Evolutionary conservation across 306 rosid genomes (phyloP).

Genomic region (Medicago arabica): DNA sequence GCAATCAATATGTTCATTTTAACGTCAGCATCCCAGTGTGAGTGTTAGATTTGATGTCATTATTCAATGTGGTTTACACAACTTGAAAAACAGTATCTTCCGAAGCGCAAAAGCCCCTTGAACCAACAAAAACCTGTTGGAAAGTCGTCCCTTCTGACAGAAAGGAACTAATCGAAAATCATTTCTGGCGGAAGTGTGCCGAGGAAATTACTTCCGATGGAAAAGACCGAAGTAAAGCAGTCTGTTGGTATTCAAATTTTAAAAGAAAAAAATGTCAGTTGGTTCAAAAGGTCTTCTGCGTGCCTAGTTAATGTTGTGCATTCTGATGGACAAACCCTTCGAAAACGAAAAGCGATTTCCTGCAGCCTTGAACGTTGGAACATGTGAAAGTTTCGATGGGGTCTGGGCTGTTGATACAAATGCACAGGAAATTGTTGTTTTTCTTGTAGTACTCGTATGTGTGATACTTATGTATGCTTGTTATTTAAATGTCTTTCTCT

Average conservation of each 20-base stretch:
- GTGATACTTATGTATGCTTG: neutral
- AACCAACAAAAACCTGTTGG: neutral
- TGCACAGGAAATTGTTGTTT: neutral
- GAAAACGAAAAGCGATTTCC: neutral
- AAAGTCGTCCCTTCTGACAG: neutral
- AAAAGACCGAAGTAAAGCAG: neutral
- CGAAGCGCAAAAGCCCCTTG: neutral
- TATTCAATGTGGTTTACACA: neutral
- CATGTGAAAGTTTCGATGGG: neutral
- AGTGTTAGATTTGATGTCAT: conserved; percentile 39
- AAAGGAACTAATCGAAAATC: neutral
- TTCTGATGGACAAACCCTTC: neutral
- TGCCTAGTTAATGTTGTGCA: too few relatives aligned
- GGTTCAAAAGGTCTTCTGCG: too few relatives aligned
- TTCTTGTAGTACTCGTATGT: neutral
- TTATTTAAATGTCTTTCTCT: conserved; percentile 20
- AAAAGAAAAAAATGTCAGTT: too few relatives aligned
- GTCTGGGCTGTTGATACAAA: too few relatives aligned
- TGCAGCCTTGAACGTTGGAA: neutral
- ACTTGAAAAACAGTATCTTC: neutral
- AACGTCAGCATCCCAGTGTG: conserved; percentile 82
- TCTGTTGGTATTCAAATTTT: too few relatives aligned
- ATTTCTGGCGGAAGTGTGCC: neutral
- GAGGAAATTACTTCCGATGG: neutral
- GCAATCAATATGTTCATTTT: conserved; percentile 92